These are phyloP conservation scores for Fraxinus paxiana DNA, from an alignment of 305 asterid genomes.

Conservation along the genomic window DNA sequence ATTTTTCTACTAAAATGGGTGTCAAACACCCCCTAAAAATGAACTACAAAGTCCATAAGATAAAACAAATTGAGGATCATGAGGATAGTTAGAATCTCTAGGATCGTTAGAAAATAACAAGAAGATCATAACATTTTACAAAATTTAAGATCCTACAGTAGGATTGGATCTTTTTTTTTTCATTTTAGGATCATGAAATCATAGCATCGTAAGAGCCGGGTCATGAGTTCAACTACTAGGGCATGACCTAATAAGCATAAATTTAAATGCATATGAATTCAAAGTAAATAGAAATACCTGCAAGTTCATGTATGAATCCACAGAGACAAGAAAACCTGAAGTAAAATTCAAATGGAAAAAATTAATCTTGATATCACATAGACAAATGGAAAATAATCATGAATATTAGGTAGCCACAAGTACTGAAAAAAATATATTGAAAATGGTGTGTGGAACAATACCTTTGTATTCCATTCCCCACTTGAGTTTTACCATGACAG, in stretches of 20 bases:
- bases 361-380: not conserved
- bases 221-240: not conserved
- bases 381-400: not conserved
- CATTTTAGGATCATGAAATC: not conserved
- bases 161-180: not conserved
- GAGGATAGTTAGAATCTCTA: not conserved
- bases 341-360: not conserved
- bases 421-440: not conserved
- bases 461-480: conserved; percentile 96
- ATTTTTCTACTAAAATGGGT: no score
- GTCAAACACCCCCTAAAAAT: no score
- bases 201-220: not conserved
- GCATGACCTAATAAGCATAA: not conserved
- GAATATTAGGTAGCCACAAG: not conserved
- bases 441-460: not conserved
- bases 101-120: not conserved
- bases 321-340: conserved; percentile 76
- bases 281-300: conserved; percentile 45
- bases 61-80: not conserved
- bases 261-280: not conserved
- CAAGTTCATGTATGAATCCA: conserved; percentile 90
- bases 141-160: not conserved
- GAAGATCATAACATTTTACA: not conserved
- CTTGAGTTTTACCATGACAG: conserved; percentile 74
- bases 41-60: not conserved